A percentile compares a stretch with the other conserved stretches of the same genome.
Evolutionary conservation across 208 protist genomes (phyloP).

Genomic region (Perkinsela sp.): DNA sequence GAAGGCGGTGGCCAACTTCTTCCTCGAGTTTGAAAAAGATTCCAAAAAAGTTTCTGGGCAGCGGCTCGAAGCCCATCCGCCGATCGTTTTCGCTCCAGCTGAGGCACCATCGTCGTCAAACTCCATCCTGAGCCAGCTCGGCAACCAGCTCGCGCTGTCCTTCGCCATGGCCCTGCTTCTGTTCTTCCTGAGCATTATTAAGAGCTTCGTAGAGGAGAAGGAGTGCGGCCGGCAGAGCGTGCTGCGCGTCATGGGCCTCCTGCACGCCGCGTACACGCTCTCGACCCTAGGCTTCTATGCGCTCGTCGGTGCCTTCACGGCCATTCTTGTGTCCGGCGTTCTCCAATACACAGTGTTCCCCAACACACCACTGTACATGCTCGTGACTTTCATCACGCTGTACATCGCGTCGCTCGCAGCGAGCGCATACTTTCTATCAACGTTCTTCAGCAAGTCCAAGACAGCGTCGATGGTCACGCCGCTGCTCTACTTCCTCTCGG

Average conservation of each 20-base stretch:
- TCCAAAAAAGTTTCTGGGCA: slow-evolving; percentile 13
- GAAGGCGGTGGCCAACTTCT: slow-evolving; percentile 17
- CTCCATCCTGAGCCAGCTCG: neutral
- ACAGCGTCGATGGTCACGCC: neutral
- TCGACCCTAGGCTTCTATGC: slow-evolving; percentile 1
- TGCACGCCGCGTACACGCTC: slow-evolving; percentile 1
- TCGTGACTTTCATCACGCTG: slow-evolving; percentile 6
- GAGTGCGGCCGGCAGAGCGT: slow-evolving; percentile 2
- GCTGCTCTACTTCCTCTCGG: neutral
- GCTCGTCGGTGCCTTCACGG: neutral
- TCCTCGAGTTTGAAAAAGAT: too few species aligned
- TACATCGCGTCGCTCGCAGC: slow-evolving; percentile 3
- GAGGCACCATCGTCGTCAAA: neutral
- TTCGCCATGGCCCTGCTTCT: slow-evolving; percentile 1
- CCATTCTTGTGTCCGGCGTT: slow-evolving; percentile 3
- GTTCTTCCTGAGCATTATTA: neutral
- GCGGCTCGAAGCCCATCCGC: neutral
- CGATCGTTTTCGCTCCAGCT: neutral
- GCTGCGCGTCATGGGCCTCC: slow-evolving; percentile 8
- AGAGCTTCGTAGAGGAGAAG: slow-evolving; percentile 6
- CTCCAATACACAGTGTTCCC: neutral
- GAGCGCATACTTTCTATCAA: neutral
- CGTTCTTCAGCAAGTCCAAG: slow-evolving; percentile 6
- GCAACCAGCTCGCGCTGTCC: neutral
- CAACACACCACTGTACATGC: neutral